Percentiles rank a stretch among this genome's conserved stretches.
phyloP scores from a whole-genome alignment of 2,329 filamentous ascomycete genomes.

The Aspergillus unguis region DNA sequence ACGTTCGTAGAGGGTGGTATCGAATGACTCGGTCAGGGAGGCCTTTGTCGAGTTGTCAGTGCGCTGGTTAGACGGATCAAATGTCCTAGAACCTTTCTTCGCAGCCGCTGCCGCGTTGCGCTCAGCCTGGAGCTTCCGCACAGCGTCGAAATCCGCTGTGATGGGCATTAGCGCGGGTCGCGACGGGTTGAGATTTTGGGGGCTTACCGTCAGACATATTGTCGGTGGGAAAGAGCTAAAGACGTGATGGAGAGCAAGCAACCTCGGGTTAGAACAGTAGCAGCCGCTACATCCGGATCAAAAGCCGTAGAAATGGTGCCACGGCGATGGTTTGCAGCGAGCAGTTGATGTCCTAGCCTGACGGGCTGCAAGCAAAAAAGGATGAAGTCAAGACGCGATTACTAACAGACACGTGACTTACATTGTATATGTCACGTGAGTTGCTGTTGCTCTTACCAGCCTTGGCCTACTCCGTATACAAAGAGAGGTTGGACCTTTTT shows the following conservation, averaged over 20 bases:
- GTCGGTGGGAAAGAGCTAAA: slow-evolving; percentile 21
- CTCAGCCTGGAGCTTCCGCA: slow-evolving; percentile 87
- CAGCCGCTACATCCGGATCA: slow-evolving; percentile 36
- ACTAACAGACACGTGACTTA: slow-evolving; percentile 12
- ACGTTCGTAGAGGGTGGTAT: slow-evolving; percentile 81
- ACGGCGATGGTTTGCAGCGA: slow-evolving; percentile 21
- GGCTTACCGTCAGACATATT: slow-evolving; percentile 46
- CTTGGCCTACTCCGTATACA: too few species aligned
- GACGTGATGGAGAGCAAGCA: slow-evolving; percentile 24
- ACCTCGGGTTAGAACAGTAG: slow-evolving; percentile 25
- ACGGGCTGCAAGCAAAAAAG: slow-evolving; percentile 7
- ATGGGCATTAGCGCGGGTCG: slow-evolving; percentile 22
- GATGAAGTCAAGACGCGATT: slow-evolving; percentile 15
- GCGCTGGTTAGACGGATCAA: slow-evolving; percentile 76
- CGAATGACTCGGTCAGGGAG: slow-evolving; percentile 81
- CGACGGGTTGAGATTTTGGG: slow-evolving; percentile 13
- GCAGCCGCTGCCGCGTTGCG: slow-evolving; percentile 74
- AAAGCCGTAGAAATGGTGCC: slow-evolving; percentile 29
- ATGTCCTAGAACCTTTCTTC: slow-evolving; percentile 78
- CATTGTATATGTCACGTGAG: background rate
- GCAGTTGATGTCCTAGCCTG: slow-evolving; percentile 19
- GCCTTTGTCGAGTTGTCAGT: slow-evolving; percentile 82
- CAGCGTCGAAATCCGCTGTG: slow-evolving; percentile 76
- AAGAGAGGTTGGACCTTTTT: too few species aligned
- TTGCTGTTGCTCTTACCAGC: too few species aligned